phyloP scores from a whole-genome alignment of 2,329 filamentous ascomycete genomes.

The Fusarium sp. region DNA sequence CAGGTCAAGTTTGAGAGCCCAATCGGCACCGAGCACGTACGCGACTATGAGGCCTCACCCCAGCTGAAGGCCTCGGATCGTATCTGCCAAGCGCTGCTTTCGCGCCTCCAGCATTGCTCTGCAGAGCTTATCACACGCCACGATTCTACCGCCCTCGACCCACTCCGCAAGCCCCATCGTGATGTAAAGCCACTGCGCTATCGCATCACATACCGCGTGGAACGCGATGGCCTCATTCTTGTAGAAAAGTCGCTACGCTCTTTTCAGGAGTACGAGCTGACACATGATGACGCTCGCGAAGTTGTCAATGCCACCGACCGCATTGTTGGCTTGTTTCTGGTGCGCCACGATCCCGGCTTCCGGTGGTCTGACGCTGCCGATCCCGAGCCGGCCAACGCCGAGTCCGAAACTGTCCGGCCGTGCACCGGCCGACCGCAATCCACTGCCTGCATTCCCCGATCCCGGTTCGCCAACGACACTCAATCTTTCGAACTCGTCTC shows the following conservation, averaged over 20 bases:
- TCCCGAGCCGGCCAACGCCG: slow-evolving; percentile 51
- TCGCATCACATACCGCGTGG: slow-evolving; percentile 61
- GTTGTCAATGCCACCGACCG: slow-evolving; percentile 61
- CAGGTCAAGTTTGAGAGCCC: slow-evolving; percentile 60
- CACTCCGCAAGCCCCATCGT: slow-evolving; percentile 48
- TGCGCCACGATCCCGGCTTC: slow-evolving; percentile 62
- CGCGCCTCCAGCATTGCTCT: slow-evolving; percentile 63
- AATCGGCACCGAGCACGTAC: slow-evolving; percentile 56
- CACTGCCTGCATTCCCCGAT: slow-evolving; percentile 57
- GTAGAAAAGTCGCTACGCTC: slow-evolving; percentile 60
- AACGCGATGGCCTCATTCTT: slow-evolving; percentile 55
- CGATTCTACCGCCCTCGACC: slow-evolving; percentile 60
- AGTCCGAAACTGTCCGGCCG: slow-evolving; percentile 55
- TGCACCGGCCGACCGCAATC: slow-evolving; percentile 57
- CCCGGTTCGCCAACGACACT: slow-evolving; percentile 56
- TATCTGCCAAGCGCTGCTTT: slow-evolving; percentile 62
- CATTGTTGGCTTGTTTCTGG: slow-evolving; percentile 63
- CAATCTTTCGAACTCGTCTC: slow-evolving; percentile 50
- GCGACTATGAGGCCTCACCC: slow-evolving; percentile 60
- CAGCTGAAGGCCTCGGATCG: slow-evolving; percentile 57
- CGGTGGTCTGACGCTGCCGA: slow-evolving; percentile 58
- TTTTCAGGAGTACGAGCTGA: slow-evolving; percentile 61
- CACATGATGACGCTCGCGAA: slow-evolving; percentile 58
- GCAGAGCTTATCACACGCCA: slow-evolving; percentile 65
- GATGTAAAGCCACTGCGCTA: slow-evolving; percentile 60